Base-by-base conservation (phyloP, 306 rosid species). In the Malus asiatica region DNA sequence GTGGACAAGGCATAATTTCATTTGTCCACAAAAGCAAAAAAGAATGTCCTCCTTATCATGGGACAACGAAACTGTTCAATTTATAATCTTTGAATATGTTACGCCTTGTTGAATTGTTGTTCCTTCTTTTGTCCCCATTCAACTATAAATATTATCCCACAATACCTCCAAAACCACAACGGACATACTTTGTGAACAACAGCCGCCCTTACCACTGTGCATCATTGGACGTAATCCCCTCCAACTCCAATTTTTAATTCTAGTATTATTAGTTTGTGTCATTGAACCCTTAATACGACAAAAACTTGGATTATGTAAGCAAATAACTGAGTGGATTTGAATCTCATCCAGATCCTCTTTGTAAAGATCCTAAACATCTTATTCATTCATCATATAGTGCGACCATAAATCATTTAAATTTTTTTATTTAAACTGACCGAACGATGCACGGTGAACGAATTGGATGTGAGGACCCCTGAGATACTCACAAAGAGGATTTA, bases 141-240 rank as follows among this genome's bases (percentile, higher is more conserved):
- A 52, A 72, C 80, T 65, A 82, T 72, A 69, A 46, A 18, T 42
- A 16, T 52, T n/a, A 19, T 35, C 58, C 12, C 40, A 42, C 15
- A 61, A 70, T 80, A 81, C 76, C 73, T 62, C 73, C 77, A 78
- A 83, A 77, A 9, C 58, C 83, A 51, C 81, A 60, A 40, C 85
- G 68, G 86, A 87, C 93, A 86, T 80, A 68, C 81, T 51, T 76
- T 74, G 48, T 70, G 71, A 86, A 89, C 91, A 87, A 76, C 29
- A 69, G 93, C 89, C 93, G 81, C 88, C 91, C 82, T 80, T 23
- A 55, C 72, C 83, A 79, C 80, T 84, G 78, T 86, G 69, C 58
- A 75, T 59, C 53, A 58, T 81, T 81, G 76, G 42, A 72, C 82
- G 81, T 74, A 84, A 75, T 75, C 73, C 76, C 72, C 19, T 55